Evolutionary conservation across 2,329 filamentous ascomycete genomes (phyloP).

Genomic region (Xylaria arbuscula): DNA sequence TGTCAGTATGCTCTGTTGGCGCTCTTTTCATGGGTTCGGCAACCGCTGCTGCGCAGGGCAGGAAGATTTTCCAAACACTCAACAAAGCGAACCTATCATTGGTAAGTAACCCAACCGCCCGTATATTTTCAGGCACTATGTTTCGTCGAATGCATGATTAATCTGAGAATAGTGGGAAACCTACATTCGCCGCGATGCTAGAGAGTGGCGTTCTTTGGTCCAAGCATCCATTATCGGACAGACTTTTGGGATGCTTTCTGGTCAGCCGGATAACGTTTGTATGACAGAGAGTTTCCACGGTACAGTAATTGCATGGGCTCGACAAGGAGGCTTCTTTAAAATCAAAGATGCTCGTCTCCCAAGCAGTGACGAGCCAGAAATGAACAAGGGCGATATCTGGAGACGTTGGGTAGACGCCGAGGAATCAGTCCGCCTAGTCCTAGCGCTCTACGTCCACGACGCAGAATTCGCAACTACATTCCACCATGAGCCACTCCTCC

Average conservation of each 20-base stretch:
- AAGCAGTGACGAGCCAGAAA: constrained; percentile 17
- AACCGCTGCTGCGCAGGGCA: constrained; percentile 34
- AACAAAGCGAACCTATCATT: constrained; percentile 37
- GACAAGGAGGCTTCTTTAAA: constrained; percentile 36
- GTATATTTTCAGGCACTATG: not conserved
- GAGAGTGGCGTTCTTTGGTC: constrained; percentile 36
- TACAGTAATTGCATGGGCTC: constrained; percentile 35
- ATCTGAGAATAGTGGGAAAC: constrained; percentile 30
- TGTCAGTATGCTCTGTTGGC: constrained; percentile 35
- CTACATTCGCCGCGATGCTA: constrained; percentile 35
- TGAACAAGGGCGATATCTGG: constrained; percentile 31
- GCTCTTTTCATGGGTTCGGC: constrained; percentile 37
- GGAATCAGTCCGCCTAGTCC: constrained; percentile 35
- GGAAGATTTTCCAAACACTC: constrained; percentile 36
- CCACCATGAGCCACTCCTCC: constrained; percentile 35
- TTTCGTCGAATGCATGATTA: not conserved
- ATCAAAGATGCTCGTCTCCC: constrained; percentile 34
- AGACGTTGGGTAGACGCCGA: constrained; percentile 35
- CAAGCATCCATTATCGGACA: constrained; percentile 36
- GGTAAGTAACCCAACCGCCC: constrained; percentile 13
- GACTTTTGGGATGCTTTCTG: constrained; percentile 36
- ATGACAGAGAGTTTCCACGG: constrained; percentile 38
- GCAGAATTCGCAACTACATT: constrained; percentile 36
- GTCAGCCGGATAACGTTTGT: constrained; percentile 35
- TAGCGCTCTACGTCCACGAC: constrained; percentile 36